Evolutionary conservation across 75 land plant genomes (phyloP), one percentile per base, ranked within the genome.

Genomic region (Pinus albicaulis): DNA sequence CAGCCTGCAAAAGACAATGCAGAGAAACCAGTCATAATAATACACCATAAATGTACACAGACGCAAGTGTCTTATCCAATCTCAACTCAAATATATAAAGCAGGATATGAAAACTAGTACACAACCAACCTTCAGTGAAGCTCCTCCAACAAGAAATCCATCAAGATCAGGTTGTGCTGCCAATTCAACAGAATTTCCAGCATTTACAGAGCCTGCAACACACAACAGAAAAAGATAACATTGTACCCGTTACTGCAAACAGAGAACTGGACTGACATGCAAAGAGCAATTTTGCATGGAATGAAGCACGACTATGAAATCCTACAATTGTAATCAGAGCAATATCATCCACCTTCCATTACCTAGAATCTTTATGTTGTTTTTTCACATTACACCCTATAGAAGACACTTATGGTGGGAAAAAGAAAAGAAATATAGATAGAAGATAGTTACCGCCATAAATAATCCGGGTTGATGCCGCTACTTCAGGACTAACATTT

Each of bases 131-230:
- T 94, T 94, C 7, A 94, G 79, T 13, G 98, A 88, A 71, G 98
- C 98, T 25, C 98, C 97, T 12, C 94, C 98, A 62, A 94, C 97
- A 60, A 94, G 86, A 71, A 94, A 94, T n/a, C 97, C 97, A 83
- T 92, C 97, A 62, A 94, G 86, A 83, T 94, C 97, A 34, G 91
- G 85, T 48, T 92, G 77, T 59, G 55, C 83, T 23, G 89, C 94
- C 71, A 94, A 76, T 64, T 88, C 92, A 48, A 84, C 82, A 82
- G 92, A 89, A 81, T 92, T 94, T 66, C 85, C 89, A 24, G 89
- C 94, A 86, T 65, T 94, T n/a, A 92, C 97, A 66, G 94, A 92
- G 34, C 94, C 94, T 89, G 80, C 62, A 74, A 60, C 2, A 10
- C 23, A 20, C 79, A 56, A 53, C 14, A 74, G n/a, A 75, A 75